A percentile compares a stretch with the other conserved stretches of the same genome.
These are phyloP conservation scores for Annona squamosa DNA, from an alignment of 164 flowering plant species.

Conservation along the genomic window DNA sequence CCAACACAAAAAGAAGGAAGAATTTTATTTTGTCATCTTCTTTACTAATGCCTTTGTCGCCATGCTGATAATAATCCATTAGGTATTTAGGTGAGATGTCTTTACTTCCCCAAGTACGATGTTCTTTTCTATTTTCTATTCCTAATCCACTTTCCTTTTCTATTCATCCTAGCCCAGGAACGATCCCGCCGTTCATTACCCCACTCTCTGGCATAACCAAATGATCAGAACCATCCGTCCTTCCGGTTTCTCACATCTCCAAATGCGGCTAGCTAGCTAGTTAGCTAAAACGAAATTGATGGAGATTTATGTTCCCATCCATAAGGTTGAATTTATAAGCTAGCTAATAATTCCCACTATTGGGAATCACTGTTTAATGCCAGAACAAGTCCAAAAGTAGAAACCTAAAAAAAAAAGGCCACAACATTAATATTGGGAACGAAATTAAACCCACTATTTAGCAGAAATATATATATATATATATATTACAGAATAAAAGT, in stretches of 20 bases:
- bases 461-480: too few relatives aligned
- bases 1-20: neutral
- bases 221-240: neutral
- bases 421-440: too few relatives aligned
- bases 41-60: neutral
- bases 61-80: neutral
- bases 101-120: neutral
- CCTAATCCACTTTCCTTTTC: neutral
- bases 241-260: too few relatives aligned
- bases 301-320: neutral
- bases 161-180: neutral
- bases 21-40: neutral
- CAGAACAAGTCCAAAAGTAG: neutral
- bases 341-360: neutral
- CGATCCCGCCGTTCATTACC: neutral
- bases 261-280: neutral
- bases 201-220: neutral
- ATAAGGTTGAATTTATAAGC: neutral
- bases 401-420: neutral
- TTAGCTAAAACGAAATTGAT: neutral
- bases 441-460: too few relatives aligned
- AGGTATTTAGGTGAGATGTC: neutral
- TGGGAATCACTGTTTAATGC: neutral
- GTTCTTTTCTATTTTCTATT: neutral
- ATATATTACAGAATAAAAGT: too few relatives aligned